These are phyloP conservation scores for Suhomyces terraborum DNA, from an alignment of 1,139 yeast species.

Conservation along the genomic window DNA sequence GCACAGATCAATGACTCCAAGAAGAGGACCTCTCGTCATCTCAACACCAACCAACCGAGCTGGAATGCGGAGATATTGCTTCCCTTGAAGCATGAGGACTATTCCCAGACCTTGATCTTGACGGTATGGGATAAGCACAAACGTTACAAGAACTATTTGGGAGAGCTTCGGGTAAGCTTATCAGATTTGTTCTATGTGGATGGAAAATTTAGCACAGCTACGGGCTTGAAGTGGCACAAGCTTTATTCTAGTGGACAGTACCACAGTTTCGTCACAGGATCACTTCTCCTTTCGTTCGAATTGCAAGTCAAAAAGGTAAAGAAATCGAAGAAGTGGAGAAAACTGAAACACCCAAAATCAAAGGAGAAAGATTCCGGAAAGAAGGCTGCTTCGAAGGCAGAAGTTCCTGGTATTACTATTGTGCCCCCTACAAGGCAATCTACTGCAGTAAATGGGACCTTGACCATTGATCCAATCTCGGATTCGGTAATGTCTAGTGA, in stretches of 20 bases:
- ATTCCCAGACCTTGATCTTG: conserved; percentile 34
- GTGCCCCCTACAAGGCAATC: conserved; percentile 23
- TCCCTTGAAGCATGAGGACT: conserved; percentile 34
- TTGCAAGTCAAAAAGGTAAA: conserved; percentile 30
- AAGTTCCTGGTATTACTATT: conserved; percentile 18
- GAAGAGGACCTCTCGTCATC: conserved; percentile 36
- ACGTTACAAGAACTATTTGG: conserved; percentile 52
- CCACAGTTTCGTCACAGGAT: conserved; percentile 59
- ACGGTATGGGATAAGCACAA: conserved; percentile 51
- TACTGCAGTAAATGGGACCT: conserved; percentile 5
- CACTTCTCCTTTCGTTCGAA: conserved; percentile 53
- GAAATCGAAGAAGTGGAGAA: conserved; percentile 14
- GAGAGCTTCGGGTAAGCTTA: conserved; percentile 54
- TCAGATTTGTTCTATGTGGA: conserved; percentile 39
- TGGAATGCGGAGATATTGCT: conserved; percentile 46
- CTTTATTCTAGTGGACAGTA: conserved; percentile 49
- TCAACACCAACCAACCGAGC: conserved; percentile 44
- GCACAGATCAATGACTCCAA: conserved; percentile 35
- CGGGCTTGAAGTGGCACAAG: conserved; percentile 52
- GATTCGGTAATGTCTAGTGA: not conserved
- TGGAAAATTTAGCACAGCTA: conserved; percentile 22
- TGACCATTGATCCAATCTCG: not conserved
- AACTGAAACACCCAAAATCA: conserved; percentile 10
- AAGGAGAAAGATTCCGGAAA: not conserved
- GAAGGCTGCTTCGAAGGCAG: conserved; percentile 6